Conservation (phyloP, 2,329 filamentous ascomycete genomes). For the Fusarium incarnatum region DNA sequence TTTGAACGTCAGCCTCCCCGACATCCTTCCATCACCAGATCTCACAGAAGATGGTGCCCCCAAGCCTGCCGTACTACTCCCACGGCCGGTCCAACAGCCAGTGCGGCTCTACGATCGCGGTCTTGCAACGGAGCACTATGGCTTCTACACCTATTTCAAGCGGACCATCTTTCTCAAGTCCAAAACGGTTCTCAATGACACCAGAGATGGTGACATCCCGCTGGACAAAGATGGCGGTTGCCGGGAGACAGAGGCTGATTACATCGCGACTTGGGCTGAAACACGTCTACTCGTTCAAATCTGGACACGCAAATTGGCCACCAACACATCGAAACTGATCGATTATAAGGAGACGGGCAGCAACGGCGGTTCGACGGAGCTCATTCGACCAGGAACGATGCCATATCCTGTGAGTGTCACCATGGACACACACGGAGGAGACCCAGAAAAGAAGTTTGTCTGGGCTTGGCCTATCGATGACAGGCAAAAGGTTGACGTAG, state of each 20-base stretch:
- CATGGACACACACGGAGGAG: conserved; percentile 72
- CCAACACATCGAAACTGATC: conserved; percentile 57
- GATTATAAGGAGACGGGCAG: conserved; percentile 46
- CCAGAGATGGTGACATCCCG: conserved; percentile 55
- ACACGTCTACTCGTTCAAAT: conserved; percentile 73
- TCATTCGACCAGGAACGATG: conserved; percentile 66
- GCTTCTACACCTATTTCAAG: conserved; percentile 93
- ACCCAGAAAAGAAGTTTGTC: conserved; percentile 62
- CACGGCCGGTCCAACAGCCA: conserved; percentile 78
- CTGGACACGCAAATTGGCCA: conserved; percentile 66
- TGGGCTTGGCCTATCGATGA: conserved; percentile 65
- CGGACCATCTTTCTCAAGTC: conserved; percentile 85
- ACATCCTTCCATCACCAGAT: conserved; percentile 71
- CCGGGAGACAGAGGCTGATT: conserved; percentile 63
- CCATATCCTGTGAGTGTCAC: conserved; percentile 72
- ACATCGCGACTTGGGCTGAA: conserved; percentile 68
- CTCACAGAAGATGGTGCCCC: conserved; percentile 77
- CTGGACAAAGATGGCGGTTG: conserved; percentile 68
- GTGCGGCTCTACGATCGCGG: conserved; percentile 88
- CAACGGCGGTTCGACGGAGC: conserved; percentile 46
- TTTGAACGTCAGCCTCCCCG: conserved; percentile 46
- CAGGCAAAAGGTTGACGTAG: conserved; percentile 58
- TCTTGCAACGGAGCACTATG: conserved; percentile 84
- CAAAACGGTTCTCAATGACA: conserved; percentile 60
- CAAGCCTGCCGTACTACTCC: conserved; percentile 77